phyloP scores from a whole-genome alignment of 495 filamentous ascomycete genomes.

The Ramalina peruviana region DNA sequence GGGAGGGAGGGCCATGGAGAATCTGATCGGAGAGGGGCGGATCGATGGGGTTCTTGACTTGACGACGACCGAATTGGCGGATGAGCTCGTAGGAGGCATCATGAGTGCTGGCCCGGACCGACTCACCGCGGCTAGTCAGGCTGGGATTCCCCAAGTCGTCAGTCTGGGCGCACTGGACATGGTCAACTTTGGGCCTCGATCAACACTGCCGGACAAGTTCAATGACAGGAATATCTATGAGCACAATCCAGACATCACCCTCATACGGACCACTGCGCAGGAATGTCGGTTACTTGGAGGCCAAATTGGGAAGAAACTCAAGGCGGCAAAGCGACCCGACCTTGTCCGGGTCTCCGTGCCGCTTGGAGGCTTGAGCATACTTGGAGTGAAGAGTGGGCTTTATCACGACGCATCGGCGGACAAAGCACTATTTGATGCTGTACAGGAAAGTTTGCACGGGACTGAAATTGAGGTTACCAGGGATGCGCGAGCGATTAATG shows the following conservation, averaged over 20 bases:
- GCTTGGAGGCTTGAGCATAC: conserved; percentile 33
- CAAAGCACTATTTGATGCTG: conserved; percentile 27
- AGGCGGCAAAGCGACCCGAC: conserved; percentile 18
- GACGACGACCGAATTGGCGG: conserved; percentile 54
- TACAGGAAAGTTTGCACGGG: conserved; percentile 28
- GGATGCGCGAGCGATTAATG: conserved; percentile 31
- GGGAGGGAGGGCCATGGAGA: conserved; percentile 55
- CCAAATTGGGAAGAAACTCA: conserved; percentile 39
- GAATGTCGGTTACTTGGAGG: conserved; percentile 39
- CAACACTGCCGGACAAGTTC: conserved; percentile 38
- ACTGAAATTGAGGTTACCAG: conserved; percentile 24
- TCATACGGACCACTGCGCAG: conserved; percentile 42
- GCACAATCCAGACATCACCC: conserved; percentile 52
- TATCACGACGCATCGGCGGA: conserved; percentile 34
- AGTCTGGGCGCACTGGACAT: conserved; percentile 54
- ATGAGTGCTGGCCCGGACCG: conserved; percentile 40
- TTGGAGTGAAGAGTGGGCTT: conserved; percentile 23
- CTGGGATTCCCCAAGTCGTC: conserved; percentile 46
- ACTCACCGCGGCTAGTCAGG: conserved; percentile 37
- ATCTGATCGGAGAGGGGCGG: conserved; percentile 35
- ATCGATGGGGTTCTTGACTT: conserved; percentile 52
- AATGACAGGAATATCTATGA: conserved; percentile 34
- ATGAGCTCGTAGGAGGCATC: conserved; percentile 46
- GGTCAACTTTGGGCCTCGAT: conserved; percentile 47
- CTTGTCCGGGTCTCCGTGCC: conserved; percentile 44